Percentiles rank a stretch among this genome's conserved stretches.
Conservation (phyloP, 768 basidiomycete species). For the Kwoniella newhampshirensis region DNA sequence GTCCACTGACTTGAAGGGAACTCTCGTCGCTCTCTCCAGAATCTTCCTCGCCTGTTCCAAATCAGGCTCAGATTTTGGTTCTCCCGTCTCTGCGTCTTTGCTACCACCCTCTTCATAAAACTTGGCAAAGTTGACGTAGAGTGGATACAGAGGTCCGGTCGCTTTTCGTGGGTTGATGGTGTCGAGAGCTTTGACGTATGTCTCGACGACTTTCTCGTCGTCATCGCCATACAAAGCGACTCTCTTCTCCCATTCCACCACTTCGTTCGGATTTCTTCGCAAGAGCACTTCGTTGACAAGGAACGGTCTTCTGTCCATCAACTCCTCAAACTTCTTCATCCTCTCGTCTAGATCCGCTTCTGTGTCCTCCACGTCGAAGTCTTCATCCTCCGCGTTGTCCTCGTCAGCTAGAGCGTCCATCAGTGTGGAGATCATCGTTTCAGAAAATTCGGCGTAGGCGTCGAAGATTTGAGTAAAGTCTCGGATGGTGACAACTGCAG, state of each 20-base stretch:
- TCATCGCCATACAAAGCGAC: slow-evolving; percentile 89
- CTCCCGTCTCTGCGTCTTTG: slow-evolving; percentile 57
- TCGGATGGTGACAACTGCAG: slow-evolving; percentile 80
- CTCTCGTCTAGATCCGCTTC: slow-evolving; percentile 79
- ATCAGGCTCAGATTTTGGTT: slow-evolving; percentile 70
- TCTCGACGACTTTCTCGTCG: slow-evolving; percentile 92
- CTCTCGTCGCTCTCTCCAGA: slow-evolving; percentile 84
- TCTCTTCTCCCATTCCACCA: slow-evolving; percentile 99
- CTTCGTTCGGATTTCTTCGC: slow-evolving; percentile 91
- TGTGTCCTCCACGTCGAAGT: slow-evolving; percentile 63
- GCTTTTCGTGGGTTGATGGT: slow-evolving; percentile 86
- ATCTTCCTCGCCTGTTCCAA: slow-evolving; percentile 85
- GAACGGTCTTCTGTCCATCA: slow-evolving; percentile 95
- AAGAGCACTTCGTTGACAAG: slow-evolving; percentile 92
- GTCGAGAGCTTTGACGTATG: slow-evolving; percentile 83
- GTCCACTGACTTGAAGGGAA: slow-evolving; percentile 92
- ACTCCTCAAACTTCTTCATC: slow-evolving; percentile 88
- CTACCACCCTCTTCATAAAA: slow-evolving; percentile 96
- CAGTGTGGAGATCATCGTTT: slow-evolving; percentile 80
- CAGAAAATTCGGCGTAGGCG: slow-evolving; percentile 89
- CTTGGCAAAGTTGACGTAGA: slow-evolving; percentile 93
- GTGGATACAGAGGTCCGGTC: slow-evolving; percentile 80
- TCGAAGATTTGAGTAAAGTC: slow-evolving; percentile 99
- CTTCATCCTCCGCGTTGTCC: slow-evolving; percentile 74
- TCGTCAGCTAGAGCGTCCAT: slow-evolving; percentile 80